Conservation (phyloP, 495 filamentous ascomycete species). For the Cercophora samala region DNA sequence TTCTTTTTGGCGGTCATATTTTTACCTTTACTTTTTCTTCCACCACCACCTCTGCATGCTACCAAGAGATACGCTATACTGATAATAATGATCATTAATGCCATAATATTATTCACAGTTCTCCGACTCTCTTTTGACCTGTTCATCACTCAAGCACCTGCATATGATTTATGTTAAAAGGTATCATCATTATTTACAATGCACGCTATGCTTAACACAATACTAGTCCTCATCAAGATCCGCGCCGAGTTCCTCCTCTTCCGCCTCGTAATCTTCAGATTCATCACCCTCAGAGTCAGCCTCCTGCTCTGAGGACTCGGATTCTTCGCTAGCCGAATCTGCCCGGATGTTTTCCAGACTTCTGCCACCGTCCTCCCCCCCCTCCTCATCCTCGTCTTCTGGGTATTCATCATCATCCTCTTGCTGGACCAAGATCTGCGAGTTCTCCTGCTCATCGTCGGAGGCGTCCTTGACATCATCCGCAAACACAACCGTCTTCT, state of each 20-base stretch:
- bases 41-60: neutral
- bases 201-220: neutral
- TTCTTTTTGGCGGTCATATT: slow-evolving; percentile 23
- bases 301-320: slow-evolving; percentile 16
- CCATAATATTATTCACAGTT: too few species aligned
- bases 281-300: slow-evolving; percentile 30
- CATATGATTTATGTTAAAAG: neutral
- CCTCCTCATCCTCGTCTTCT: slow-evolving; percentile 17
- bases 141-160: neutral
- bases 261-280: slow-evolving; percentile 46
- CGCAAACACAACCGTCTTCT: slow-evolving; percentile 69
- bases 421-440: slow-evolving; percentile 14
- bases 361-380: slow-evolving; percentile 15
- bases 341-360: neutral
- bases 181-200: neutral
- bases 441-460: slow-evolving; percentile 14
- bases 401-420: slow-evolving; percentile 4
- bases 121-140: too few species aligned
- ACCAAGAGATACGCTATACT: too few species aligned
- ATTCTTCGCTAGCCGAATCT: slow-evolving; percentile 16
- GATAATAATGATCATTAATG: too few species aligned
- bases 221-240: slow-evolving; percentile 31
- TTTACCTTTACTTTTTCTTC: slow-evolving; percentile 14
- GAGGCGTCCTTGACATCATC: slow-evolving; percentile 45
- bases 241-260: slow-evolving; percentile 42